phyloP scores from a whole-genome alignment of 1,139 yeast species.

The Hemisphaericaspora xylofermentans region DNA sequence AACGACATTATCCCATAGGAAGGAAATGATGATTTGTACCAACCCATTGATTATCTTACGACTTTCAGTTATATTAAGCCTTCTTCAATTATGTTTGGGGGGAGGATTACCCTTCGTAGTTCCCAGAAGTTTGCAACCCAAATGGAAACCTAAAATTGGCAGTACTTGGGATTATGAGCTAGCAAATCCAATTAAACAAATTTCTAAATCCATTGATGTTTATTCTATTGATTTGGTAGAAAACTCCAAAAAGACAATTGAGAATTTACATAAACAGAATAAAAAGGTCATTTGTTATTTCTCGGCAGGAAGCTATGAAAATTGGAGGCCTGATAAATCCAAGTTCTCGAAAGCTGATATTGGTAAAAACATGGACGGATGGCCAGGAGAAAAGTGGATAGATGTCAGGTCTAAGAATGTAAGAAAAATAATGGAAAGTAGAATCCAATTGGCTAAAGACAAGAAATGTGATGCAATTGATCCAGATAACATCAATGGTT shows the following conservation, averaged over 20 bases:
- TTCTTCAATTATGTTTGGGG: neutral
- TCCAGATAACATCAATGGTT: conserved; percentile 25
- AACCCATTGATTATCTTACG: no score
- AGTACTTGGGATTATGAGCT: conserved; percentile 1
- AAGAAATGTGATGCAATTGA: conserved; percentile 24
- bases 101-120: no score
- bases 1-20: no score
- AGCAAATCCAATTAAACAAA: neutral
- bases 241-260: conserved; percentile 11
- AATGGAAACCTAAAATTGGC: conserved; percentile 1
- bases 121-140: no score
- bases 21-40: no score
- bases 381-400: conserved; percentile 25
- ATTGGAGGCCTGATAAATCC: conserved; percentile 21
- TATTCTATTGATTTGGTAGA: conserved; percentile 20
- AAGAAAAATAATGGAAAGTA: conserved; percentile 16
- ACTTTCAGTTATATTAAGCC: neutral
- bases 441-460: conserved; percentile 18
- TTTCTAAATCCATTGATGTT: neutral
- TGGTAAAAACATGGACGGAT: conserved; percentile 21
- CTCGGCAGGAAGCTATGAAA: conserved; percentile 25
- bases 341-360: conserved; percentile 16
- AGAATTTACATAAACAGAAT: conserved; percentile 14
- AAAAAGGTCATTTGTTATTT: conserved; percentile 24
- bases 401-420: conserved; percentile 16